Base-by-base conservation (phyloP, 2,329 filamentous ascomycete species). In the Monilinia fructicola region DNA sequence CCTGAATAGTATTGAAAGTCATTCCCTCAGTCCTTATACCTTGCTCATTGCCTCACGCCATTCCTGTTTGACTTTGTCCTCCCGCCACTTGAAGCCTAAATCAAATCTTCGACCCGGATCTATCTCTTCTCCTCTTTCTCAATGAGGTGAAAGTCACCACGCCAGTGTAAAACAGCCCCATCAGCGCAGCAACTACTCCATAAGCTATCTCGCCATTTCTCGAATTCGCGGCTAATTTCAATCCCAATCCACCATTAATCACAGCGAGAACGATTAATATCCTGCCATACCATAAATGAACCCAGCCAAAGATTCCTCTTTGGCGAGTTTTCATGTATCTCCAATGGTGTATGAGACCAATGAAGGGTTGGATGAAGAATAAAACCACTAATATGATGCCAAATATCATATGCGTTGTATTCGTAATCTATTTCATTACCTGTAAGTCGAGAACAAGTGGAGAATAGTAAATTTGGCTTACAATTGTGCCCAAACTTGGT, bases 231-330 rank as follows among this genome's bases (percentile, higher is more conserved):
- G 83, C 79, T 21, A 87, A 78, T 69, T 82, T 69, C 38, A 90
- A 77, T 4, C 87, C 87, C 4, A 90, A 76, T 0, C 87, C 87
- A 65, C 87, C 87, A 71, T 90, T 90, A 71, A 89, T 74, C 54
- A 89, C 79, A 35, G 85, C 87, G 3, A 89, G 74, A 23, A 84
- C 65, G 69, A 90, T 84, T 54, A 89, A 75, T 1, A 78, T 71
- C 23, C 87, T 82, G 16, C 87, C 87, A 72, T 82, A 87, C 85
- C 85, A 89, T 70, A 88, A 83, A 73, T 90, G 87, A 1, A 79
- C 73, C 70, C 87, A 77, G 69, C 84, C 86, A 68, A 87, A 73
- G 52, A 78, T 21, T 9, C 82, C 82, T 46, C 87, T 84, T 35
- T 72, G 54, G 63, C 80, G 76, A 64, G 82, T 75, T 73, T 80